Conservation (phyloP, 345 rosid genomes). For the Rhodomyrtus tomentosa region DNA sequence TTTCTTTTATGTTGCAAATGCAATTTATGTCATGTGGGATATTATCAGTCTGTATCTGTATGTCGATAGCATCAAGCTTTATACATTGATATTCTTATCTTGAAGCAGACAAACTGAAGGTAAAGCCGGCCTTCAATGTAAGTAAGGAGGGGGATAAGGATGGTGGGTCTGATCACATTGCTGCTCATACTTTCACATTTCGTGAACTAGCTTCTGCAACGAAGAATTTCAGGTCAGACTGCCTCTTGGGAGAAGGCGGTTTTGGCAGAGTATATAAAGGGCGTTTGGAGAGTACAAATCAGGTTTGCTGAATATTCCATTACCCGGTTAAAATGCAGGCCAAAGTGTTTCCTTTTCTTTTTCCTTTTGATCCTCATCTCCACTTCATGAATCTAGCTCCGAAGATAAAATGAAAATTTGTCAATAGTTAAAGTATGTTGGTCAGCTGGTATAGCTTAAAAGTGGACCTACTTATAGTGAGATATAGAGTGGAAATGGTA, state of each 20-base stretch:
- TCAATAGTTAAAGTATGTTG: not conserved
- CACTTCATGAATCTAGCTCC: not conserved
- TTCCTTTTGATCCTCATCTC: not conserved
- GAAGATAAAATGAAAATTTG: not conserved
- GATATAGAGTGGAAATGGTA: not conserved
- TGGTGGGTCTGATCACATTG: conserved; percentile 41
- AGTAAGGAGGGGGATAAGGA: conserved; percentile 28
- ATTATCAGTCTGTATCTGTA: not conserved
- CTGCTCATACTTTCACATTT: conserved; percentile 52
- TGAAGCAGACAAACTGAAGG: conserved; percentile 29
- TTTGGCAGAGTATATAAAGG: conserved; percentile 70
- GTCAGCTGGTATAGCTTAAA: not conserved
- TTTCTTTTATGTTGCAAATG: not conserved
- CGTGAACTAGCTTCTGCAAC: conserved; percentile 63
- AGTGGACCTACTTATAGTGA: not conserved
- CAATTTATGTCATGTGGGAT: not conserved
- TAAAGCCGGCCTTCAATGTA: conserved; percentile 10
- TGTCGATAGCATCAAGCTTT: not conserved
- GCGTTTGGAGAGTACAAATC: conserved; percentile 40
- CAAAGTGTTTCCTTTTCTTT: not conserved
- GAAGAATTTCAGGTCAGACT: conserved; percentile 55
- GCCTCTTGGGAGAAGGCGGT: conserved; percentile 65
- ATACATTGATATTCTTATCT: not conserved
- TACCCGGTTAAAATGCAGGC: not conserved
- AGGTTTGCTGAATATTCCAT: conserved; percentile 19